A percentile compares a stretch with the other conserved stretches of the same genome.
phyloP scores from a whole-genome alignment of 352 stramenopile genomes.

The Globisporangium alternatum region DNA sequence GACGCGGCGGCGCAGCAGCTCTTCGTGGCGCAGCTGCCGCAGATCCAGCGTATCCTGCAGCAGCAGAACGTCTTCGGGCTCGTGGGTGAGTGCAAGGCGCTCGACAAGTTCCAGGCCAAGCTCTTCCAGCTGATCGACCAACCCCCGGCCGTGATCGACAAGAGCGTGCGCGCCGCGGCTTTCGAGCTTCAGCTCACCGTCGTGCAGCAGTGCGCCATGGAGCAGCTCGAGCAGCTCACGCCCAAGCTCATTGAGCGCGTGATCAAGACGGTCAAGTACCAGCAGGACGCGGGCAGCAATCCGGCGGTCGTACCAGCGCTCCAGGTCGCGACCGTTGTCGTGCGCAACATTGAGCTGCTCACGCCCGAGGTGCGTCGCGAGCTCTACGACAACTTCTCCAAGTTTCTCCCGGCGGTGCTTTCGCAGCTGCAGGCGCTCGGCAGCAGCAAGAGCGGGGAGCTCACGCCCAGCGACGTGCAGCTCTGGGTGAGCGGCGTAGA shows the following conservation, averaged over 20 bases:
- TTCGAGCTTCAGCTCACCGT: constrained; percentile 62
- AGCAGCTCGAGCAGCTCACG: constrained; percentile 51
- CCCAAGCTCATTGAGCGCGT: constrained; percentile 62
- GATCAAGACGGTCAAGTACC: constrained; percentile 68
- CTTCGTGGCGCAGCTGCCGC: constrained; percentile 51
- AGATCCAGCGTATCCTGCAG: constrained; percentile 43
- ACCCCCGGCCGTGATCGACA: constrained; percentile 23
- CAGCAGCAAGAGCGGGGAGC: constrained; percentile 23
- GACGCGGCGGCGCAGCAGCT: constrained; percentile 31
- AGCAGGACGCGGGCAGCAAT: constrained; percentile 24
- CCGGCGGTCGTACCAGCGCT: constrained; percentile 36
- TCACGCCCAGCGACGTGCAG: constrained; percentile 21
- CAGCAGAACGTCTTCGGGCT: constrained; percentile 76
- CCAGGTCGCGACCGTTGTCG: constrained; percentile 39
- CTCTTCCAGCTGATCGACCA: constrained; percentile 62
- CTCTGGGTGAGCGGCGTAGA: constrained; percentile 34
- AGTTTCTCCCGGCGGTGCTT: constrained; percentile 56
- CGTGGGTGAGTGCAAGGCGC: constrained; percentile 68
- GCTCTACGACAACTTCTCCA: constrained; percentile 53
- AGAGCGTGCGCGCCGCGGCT: constrained; percentile 36
- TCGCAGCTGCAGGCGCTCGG: constrained; percentile 35
- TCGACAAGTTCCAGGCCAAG: constrained; percentile 68
- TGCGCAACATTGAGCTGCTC: constrained; percentile 50
- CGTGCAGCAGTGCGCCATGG: constrained; percentile 54
- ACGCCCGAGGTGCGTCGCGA: constrained; percentile 56